Conservation (phyloP, 2,329 filamentous ascomycete genomes). For the Colletotrichum cereale region DNA sequence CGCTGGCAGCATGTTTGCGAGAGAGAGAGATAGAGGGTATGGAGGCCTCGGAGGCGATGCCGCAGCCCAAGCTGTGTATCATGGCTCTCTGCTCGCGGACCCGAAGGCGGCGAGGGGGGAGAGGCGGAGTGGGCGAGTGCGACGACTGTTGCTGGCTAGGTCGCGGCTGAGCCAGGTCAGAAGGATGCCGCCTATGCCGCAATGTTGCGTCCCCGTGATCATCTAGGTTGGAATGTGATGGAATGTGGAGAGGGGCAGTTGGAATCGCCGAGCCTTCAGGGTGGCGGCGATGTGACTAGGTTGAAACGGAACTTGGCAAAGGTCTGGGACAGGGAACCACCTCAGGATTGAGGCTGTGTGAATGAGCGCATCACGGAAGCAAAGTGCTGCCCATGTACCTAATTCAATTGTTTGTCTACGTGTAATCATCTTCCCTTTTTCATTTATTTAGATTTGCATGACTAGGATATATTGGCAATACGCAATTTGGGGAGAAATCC, state of each 20-base stretch:
- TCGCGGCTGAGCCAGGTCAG: slow-evolving; percentile 47
- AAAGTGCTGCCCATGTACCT: no score
- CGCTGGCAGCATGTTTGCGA: slow-evolving; percentile 3
- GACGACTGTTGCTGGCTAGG: slow-evolving; percentile 51
- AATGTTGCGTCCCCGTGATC: slow-evolving; percentile 51
- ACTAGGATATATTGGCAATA: neutral
- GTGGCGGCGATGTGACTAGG: neutral
- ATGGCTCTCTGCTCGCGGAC: neutral
- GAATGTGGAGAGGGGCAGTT: neutral
- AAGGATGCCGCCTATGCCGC: slow-evolving; percentile 47
- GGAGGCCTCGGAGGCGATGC: slow-evolving; percentile 32
- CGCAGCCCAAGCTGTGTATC: slow-evolving; percentile 36
- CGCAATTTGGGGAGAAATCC: neutral
- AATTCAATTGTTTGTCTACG: neutral
- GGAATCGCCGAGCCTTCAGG: neutral
- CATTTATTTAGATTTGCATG: no score
- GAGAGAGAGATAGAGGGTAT: slow-evolving; percentile 3
- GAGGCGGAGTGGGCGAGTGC: slow-evolving; percentile 52
- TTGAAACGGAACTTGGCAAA: neutral
- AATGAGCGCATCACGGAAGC: neutral
- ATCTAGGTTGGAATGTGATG: slow-evolving; percentile 48
- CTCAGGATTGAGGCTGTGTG: neutral
- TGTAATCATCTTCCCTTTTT: no score
- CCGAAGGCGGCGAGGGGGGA: slow-evolving; percentile 14
- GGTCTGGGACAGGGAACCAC: neutral